Evolutionary conservation across 2,329 filamentous ascomycete species (phyloP), one percentile per base, ranked within the genome.

Genomic region (Claviceps quebecensis): DNA sequence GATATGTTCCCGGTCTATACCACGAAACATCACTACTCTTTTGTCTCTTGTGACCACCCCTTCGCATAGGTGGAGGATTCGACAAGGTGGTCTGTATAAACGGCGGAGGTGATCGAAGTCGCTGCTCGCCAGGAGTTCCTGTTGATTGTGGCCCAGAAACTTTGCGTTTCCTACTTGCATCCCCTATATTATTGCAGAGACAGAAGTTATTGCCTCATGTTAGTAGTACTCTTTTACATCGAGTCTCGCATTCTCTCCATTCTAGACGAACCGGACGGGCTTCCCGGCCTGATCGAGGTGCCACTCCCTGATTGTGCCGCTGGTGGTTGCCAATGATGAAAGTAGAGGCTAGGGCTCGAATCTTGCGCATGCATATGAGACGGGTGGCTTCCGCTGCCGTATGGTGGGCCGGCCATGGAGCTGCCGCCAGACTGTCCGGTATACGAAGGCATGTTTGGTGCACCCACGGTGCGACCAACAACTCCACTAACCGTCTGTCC

Each of bases 261-360:
- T 63, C 71, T 77, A 67, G 73, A 80, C 81, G 80, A 84, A 80
- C 84, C 82, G 71, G 85, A 83, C 61, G 86, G 84, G 55, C 84
- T 85, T 61, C 78, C 78, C 54, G 85, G 84, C 63, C 85, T 82
- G 60, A 81, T 80, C 52, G 77, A 73, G 63, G 75, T 70, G 54
- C 74, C 69, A 54, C 77, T 75, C 56, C 74, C 72, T 17, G 50
- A 49, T 66, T 86, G 77, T 56, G 80, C 77, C 22, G 75, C 77
- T 14, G 89, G 89, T 45, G 89, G 89, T 54, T 91, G 86, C 88
- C 89, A 95, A 64, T 95, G 87, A 63, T 95, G 87, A 65, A 95
- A 95, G 66, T 87, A 93, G 47, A 95, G 86, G 22, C 83, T 85
- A 0, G 84, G 81, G 41, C 85, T 87, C 17, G 80, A 76, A 56